Percentiles rank a stretch among this genome's conserved stretches.
phyloP scores from a whole-genome alignment of 129 eudicot genomes.

The Tanacetum coccineum region DNA sequence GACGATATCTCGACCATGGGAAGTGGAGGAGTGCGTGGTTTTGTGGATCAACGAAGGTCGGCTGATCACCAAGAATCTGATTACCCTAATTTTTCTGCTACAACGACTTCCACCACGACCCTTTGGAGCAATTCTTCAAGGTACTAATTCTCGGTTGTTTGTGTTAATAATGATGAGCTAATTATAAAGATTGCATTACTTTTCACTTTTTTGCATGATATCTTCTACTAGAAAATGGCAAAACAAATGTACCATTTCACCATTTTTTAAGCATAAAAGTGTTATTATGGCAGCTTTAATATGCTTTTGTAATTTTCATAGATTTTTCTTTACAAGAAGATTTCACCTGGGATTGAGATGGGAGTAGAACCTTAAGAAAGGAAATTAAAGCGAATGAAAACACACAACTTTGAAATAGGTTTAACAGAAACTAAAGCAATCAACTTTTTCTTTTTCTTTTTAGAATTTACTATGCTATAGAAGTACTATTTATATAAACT shows the following conservation, averaged over 20 bases:
- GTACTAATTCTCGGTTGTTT: slow-evolving; percentile 26
- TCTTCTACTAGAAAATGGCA: slow-evolving; percentile 34
- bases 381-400: slow-evolving; percentile 31
- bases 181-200: slow-evolving; percentile 13
- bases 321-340: slow-evolving; percentile 25
- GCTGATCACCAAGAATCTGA: slow-evolving; percentile 49
- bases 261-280: slow-evolving; percentile 53
- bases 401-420: slow-evolving; percentile 27
- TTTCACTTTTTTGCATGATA: slow-evolving; percentile 56
- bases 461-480: slow-evolving; percentile 15
- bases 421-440: slow-evolving; percentile 36
- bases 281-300: slow-evolving; percentile 49
- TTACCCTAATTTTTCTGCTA: slow-evolving; percentile 39
- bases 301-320: slow-evolving; percentile 52
- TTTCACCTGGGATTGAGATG: slow-evolving; percentile 53
- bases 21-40: slow-evolving; percentile 36
- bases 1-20: slow-evolving; percentile 71
- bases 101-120: slow-evolving; percentile 31
- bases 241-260: slow-evolving; percentile 54
- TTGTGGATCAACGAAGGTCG: slow-evolving; percentile 45
- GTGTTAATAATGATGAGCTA: slow-evolving; percentile 12
- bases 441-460: slow-evolving; percentile 37
- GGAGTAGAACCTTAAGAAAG: slow-evolving; percentile 18
- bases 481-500: slow-evolving; percentile 2
- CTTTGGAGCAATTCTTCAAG: slow-evolving; percentile 84